Evolutionary conservation across 352 stramenopile genomes (phyloP).

Genomic region (Thalassiosira exigua): DNA sequence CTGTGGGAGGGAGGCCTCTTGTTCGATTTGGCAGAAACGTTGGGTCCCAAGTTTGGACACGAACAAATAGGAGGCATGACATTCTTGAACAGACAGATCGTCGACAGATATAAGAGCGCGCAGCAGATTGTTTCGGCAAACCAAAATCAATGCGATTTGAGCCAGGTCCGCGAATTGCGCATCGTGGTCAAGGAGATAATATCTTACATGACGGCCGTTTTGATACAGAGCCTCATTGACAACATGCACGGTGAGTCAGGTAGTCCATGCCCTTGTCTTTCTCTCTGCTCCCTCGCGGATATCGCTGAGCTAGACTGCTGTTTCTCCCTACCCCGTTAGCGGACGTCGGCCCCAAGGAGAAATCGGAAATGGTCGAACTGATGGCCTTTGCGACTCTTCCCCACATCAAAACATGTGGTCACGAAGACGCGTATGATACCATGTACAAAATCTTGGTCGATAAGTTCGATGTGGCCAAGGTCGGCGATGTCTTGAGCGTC

Average conservation of each 20-base stretch:
- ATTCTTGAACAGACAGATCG: conserved; percentile 62
- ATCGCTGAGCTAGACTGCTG: too few species aligned
- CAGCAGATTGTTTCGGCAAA: conserved; percentile 33
- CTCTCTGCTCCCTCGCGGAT: too few species aligned
- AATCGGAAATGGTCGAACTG: conserved; percentile 72
- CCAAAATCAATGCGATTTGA: conserved; percentile 32
- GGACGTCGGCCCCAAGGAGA: conserved; percentile 37
- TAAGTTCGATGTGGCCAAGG: conserved; percentile 36
- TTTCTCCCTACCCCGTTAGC: too few species aligned
- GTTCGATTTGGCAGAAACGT: conserved; percentile 55
- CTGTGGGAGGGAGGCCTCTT: conserved; percentile 53
- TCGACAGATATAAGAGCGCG: conserved; percentile 53
- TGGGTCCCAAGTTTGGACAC: conserved; percentile 56
- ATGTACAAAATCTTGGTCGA: conserved; percentile 61
- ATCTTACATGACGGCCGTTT: conserved; percentile 63
- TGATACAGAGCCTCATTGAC: conserved; percentile 65
- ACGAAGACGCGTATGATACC: conserved; percentile 47
- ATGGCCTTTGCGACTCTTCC: conserved; percentile 73
- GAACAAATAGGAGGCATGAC: conserved; percentile 39
- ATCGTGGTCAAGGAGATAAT: conserved; percentile 64
- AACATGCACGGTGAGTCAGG: conserved; percentile 46
- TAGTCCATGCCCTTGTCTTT: conserved; percentile 6
- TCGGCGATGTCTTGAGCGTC: conserved; percentile 40
- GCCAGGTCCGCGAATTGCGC: conserved; percentile 45
- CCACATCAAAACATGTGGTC: conserved; percentile 69